These are phyloP conservation scores for Asterochloris erici DNA, from an alignment of 139 green algal genomes.

Conservation along the genomic window DNA sequence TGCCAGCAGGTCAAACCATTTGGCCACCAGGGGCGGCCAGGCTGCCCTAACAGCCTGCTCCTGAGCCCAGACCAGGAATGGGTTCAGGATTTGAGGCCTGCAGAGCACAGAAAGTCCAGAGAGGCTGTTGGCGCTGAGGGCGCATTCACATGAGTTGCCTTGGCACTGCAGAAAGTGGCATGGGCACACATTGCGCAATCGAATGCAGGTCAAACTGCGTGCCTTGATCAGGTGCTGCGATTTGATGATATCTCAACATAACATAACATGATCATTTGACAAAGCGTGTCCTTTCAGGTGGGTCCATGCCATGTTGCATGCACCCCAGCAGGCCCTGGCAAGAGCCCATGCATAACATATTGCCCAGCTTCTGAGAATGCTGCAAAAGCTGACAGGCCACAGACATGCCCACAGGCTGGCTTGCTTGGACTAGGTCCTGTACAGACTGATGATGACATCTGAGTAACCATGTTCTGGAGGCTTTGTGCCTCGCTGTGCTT, in stretches of 20 bases:
- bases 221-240: neutral
- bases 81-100: conserved; percentile 27
- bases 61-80: conserved; percentile 42
- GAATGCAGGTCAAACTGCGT: neutral
- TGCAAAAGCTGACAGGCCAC: no score
- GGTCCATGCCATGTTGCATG: no score
- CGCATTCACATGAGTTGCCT: neutral
- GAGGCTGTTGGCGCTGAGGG: neutral
- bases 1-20: conserved; percentile 63
- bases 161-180: neutral
- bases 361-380: no score
- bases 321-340: no score
- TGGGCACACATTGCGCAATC: neutral
- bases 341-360: no score
- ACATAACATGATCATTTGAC: no score
- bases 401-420: no score
- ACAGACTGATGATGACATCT: no score
- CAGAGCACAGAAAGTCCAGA: neutral
- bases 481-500: no score
- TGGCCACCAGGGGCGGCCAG: conserved; percentile 38
- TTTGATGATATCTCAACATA: neutral
- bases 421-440: no score
- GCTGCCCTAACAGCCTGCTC: conserved; percentile 18
- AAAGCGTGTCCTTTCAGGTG: no score
- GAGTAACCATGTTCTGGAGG: no score